Evolutionary conservation across 495 filamentous ascomycete genomes (phyloP), one percentile per base, ranked within the genome.

Genomic region (Aspergillus kassunensis): DNA sequence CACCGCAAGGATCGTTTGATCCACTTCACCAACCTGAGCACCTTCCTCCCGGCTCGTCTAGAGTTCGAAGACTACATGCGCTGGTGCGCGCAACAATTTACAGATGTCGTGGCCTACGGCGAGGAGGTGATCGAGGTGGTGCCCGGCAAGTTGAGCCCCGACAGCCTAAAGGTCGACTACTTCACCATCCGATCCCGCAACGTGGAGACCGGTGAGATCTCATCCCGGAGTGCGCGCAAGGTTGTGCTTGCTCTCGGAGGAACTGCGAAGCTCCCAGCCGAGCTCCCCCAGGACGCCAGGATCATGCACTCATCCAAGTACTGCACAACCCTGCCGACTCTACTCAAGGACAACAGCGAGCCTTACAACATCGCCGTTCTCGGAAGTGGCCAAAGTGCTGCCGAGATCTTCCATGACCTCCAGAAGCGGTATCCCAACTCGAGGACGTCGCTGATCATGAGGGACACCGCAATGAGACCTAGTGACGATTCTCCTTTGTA

Each of bases 401-500:
- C 92, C 0, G 92, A 98, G 74, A 95, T 96, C 53, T 98, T 92
- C 74, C 85, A 87, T 66, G 90, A 96, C 64, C 71, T 97, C 19
- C 87, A 91, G 56, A 76, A 72, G n/a, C 72, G 85, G 23, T 96
- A 91, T 63, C 89, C 89, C 10, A 89, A 90, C 61, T 82, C 86
- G n/a, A 77, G 79, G 42, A 88, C 89, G 1, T 79, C 70, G 5
- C 59, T 98, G 40, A 78, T 95, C 39, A 91, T 95, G 65, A 81
- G 87, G 39, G 84, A 82, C 31, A 77, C 87, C 27, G 90, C 90
- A 34, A 71, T 98, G 50, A 85, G 85, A 49, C 92, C 92, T 4
- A 95, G 89, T 65, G 92, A 98, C 57, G 92, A 98, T 61, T 93
- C 89, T 42, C 92, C 92, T 16, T 97, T 97, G 89, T 95, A 73